Evolutionary conservation across 1,284 basidiomycete species (phyloP), one percentile per base, ranked within the genome.

Genomic region (Ceratobasidium sp.): DNA sequence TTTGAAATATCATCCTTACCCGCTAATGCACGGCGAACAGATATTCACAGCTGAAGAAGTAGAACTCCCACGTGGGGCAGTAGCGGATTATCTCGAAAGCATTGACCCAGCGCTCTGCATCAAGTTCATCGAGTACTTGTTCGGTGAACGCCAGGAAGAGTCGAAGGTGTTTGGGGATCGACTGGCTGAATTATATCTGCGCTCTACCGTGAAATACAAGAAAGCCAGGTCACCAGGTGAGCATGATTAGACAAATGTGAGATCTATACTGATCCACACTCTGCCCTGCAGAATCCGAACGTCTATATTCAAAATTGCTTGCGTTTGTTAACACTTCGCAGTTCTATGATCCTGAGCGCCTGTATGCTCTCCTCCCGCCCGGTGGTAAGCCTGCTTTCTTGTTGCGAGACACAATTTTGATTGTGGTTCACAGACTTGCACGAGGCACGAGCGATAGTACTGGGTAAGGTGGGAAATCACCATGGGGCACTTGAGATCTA

Each of bases 21-120:
- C 9, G 21, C 11, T 23, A 52, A 52, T 52, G 26, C 49, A 9
- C 13, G 9, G 13, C 49, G 11, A 52, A 0, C 77, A 97, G 91
- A 95, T 99, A 63, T 99, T 99, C 80, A 95, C 91, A 0, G 96
- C 95, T 0, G 97, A 98, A 78, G 95, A 97, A 74, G 92, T 92
- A 0, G 93, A 96, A 66, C 85, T 98, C 18, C 95, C 96, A n/a
- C 87, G 89, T 13, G 83, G 86, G 44, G 84, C 84, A 6, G 93
- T 98, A 0, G 89, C 90, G 1, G 86, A 90, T 63, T 96, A 92
- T 79, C 86, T 99, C 3, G 91, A 94, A 75, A 83, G 82, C 21
- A 85, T 93, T 38, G 87, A 93, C 75, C 86, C 86, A 1, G 80
- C 82, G n/a, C 81, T 93, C 9, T 94, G 91, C 77, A 85, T 89